Evolutionary conservation across 805 yeast species (phyloP), one percentile per base, ranked within the genome.

Genomic region (Nakazawaea ishiwadae): DNA sequence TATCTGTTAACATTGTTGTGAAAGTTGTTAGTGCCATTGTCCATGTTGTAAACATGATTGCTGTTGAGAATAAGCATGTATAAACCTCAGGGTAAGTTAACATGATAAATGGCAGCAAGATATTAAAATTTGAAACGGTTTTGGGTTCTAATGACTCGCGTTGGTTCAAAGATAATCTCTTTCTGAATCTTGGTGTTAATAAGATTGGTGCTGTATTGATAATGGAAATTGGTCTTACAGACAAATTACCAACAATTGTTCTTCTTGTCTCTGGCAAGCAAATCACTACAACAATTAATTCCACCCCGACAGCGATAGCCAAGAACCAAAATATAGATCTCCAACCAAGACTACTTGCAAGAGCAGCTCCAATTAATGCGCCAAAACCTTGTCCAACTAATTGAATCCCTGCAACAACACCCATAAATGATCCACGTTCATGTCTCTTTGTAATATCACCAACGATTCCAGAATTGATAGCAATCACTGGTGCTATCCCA

Each of bases 331-430:
- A 80, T 16, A 78, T 69, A 0, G 84, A 72, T 51, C 89, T 64
- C 91, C 93, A 84, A n/a, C 75, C 69, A 15, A 68, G 46, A 0
- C 59, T 63, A 11, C 71, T 68, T 37, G 61, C 80, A 53, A 69
- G 42, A 1, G 56, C 62, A 14, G 74, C 73, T 7, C 75, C 75
- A 19, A 84, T 63, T 4, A 85, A 54, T 0, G 88, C 83, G 16
- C 90, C 93, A 49, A 83, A 69, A 2, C 84, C 85, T 51, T 77
- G 77, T 1, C 90, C 90, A 3, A 80, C 46, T 19, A 80, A 66
- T 15, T 76, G 75, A 31, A 77, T 59, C 0, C 89, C 88, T 21
- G 75, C 52, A 1, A 74, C 71, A 21, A 77, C 53, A 0, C 90
- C 90, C 30, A 82, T 76, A 51, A 71, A 73, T 2, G 74, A 69